These are phyloP conservation scores for Tricholoma sp. DNA, from an alignment of 768 basidiomycete species.

Conservation along the genomic window DNA sequence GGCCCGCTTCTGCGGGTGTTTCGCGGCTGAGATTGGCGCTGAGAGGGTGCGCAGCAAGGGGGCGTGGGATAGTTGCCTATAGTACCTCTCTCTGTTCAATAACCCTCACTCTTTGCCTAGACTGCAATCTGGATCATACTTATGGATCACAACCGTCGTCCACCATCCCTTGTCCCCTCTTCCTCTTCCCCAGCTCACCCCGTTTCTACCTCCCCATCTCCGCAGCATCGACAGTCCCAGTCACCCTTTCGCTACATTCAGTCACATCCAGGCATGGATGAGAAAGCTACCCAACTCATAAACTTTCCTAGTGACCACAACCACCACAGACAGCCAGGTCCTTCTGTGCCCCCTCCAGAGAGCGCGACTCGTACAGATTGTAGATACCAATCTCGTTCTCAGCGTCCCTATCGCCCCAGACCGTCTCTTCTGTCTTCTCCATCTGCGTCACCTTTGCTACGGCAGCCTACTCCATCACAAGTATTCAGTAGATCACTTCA, in stretches of 20 bases:
- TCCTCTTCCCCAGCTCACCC: constrained; percentile 25
- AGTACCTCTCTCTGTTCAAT: constrained; percentile 2
- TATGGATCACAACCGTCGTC: constrained; percentile 19
- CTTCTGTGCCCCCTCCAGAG: not conserved
- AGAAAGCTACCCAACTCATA: constrained; percentile 23
- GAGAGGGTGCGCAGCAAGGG: not conserved
- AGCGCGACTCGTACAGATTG: constrained; percentile 3
- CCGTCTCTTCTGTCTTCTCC: constrained; percentile 9
- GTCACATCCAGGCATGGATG: constrained; percentile 16
- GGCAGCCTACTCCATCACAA: constrained; percentile 13
- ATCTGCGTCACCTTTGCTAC: constrained; percentile 14
- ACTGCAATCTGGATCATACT: constrained; percentile 24
- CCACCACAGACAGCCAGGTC: constrained; percentile 6
- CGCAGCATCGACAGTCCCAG: constrained; percentile 22
- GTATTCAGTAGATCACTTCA: constrained; percentile 15
- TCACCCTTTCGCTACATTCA: constrained; percentile 32
- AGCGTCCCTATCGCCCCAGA: constrained; percentile 3
- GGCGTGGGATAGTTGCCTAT: not conserved
- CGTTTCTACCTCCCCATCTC: constrained; percentile 21
- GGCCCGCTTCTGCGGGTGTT: not conserved
- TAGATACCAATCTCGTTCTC: constrained; percentile 5
- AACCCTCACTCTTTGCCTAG: constrained; percentile 20
- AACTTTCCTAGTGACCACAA: constrained; percentile 17
- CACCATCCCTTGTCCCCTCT: constrained; percentile 24
- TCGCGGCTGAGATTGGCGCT: not conserved